Conservation (phyloP, 345 rosid genomes). For the Eucalyptus victrix region DNA sequence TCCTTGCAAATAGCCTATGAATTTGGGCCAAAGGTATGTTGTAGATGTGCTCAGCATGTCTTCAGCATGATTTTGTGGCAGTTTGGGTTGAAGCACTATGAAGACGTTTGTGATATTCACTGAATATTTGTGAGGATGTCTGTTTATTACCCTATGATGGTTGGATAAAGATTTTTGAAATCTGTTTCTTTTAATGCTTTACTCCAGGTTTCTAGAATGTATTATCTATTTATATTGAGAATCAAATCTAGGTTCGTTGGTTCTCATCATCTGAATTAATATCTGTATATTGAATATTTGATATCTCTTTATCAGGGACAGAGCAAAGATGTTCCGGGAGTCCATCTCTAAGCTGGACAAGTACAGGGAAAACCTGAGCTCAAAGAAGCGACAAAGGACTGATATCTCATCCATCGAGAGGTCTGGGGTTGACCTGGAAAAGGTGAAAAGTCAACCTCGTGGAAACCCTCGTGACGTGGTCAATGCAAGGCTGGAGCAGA, state of each 20-base stretch:
- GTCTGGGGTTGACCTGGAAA: slow-evolving; percentile 37
- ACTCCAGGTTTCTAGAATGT: background rate
- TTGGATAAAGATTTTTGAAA: background rate
- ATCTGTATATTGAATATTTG: background rate
- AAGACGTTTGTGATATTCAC: background rate
- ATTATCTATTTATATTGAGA: background rate
- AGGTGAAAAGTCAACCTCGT: slow-evolving; percentile 53
- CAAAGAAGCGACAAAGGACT: slow-evolving; percentile 67
- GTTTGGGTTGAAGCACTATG: background rate
- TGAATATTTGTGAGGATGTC: background rate
- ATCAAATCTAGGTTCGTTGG: background rate
- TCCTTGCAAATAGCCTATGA: background rate
- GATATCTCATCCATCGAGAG: slow-evolving; percentile 54
- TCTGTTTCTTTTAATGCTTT: background rate
- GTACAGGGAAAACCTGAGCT: slow-evolving; percentile 51
- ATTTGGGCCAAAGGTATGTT: background rate
- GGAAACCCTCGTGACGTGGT: slow-evolving; percentile 45
- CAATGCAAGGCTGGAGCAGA: slow-evolving; percentile 64
- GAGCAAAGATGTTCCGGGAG: slow-evolving; percentile 50
- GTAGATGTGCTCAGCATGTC: background rate
- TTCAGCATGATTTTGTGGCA: background rate
- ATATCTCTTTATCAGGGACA: slow-evolving; percentile 45
- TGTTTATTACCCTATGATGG: background rate
- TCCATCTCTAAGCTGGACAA: slow-evolving; percentile 61
- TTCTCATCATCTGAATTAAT: background rate